phyloP scores from a whole-genome alignment of 2,329 filamentous ascomycete genomes.

The Periconia sp. region DNA sequence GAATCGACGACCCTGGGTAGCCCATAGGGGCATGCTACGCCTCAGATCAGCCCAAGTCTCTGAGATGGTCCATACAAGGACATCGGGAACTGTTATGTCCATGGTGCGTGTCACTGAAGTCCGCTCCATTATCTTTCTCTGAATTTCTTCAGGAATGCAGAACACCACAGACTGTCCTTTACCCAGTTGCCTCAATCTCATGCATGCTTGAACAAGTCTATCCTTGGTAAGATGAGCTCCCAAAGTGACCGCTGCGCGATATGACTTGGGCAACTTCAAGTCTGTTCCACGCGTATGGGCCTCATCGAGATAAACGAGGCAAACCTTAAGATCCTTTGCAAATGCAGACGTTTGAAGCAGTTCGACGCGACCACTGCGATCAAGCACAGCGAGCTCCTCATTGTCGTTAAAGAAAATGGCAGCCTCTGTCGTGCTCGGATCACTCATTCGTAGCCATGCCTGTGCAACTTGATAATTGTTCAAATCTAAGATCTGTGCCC shows the following conservation, averaged over 20 bases:
- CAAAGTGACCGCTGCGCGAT: slow-evolving; percentile 71
- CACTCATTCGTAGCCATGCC: slow-evolving; percentile 56
- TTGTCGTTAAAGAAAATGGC: slow-evolving; percentile 64
- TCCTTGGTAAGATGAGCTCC: slow-evolving; percentile 72
- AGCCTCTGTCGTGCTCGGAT: slow-evolving; percentile 50
- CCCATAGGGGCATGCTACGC: slow-evolving; percentile 65
- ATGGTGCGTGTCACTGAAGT: slow-evolving; percentile 4
- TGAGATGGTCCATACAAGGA: slow-evolving; percentile 65
- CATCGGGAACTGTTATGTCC: slow-evolving; percentile 57
- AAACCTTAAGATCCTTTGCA: slow-evolving; percentile 60
- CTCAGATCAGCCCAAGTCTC: slow-evolving; percentile 62
- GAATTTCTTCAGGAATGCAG: slow-evolving; percentile 65
- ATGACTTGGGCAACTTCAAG: slow-evolving; percentile 63
- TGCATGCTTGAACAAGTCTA: slow-evolving; percentile 69
- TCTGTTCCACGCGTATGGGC: slow-evolving; percentile 74
- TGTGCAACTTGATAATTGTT: slow-evolving; percentile 52
- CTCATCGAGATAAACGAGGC: slow-evolving; percentile 73
- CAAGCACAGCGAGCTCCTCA: slow-evolving; percentile 62
- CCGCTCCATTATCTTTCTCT: slow-evolving; percentile 55
- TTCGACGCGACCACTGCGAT: slow-evolving; percentile 55
- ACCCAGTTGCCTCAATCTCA: slow-evolving; percentile 72
- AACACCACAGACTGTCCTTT: slow-evolving; percentile 70
- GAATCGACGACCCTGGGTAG: slow-evolving; percentile 62
- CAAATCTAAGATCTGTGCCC: slow-evolving; percentile 71
- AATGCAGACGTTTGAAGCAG: slow-evolving; percentile 66